Conservation (phyloP, 2,329 filamentous ascomycete genomes). For the Xylariaceae sp. region DNA sequence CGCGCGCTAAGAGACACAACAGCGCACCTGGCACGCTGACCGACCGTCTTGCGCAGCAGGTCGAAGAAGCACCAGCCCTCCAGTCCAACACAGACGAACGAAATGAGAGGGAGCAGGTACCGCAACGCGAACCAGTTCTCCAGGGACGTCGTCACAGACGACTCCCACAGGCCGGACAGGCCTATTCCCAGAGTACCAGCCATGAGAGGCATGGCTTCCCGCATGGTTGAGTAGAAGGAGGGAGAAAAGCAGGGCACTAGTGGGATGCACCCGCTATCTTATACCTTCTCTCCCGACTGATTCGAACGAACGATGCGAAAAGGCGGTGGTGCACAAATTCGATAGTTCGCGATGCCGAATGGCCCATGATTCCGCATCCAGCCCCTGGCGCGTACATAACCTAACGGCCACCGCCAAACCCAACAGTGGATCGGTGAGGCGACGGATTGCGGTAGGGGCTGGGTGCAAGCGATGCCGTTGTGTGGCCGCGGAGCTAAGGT, state of each 20-base stretch:
- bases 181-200: constrained; percentile 15
- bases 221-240: neutral
- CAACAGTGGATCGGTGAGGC: constrained; percentile 10
- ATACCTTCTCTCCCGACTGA: neutral
- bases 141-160: constrained; percentile 8
- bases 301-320: neutral
- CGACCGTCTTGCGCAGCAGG: constrained; percentile 20
- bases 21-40: constrained; percentile 6
- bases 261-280: neutral
- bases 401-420: constrained; percentile 8
- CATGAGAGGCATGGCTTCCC: constrained; percentile 16
- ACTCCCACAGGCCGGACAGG: constrained; percentile 7
- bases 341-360: neutral
- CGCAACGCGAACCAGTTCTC: constrained; percentile 16
- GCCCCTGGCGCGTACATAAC: neutral
- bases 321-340: neutral
- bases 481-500: neutral
- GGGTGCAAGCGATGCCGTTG: neutral
- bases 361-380: neutral
- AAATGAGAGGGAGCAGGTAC: constrained; percentile 19
- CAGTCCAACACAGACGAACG: constrained; percentile 20
- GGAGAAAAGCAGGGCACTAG: neutral
- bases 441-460: constrained; percentile 8
- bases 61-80: constrained; percentile 22
- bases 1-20: constrained; percentile 3